Base-by-base conservation (phyloP, 768 basidiomycete genomes). In the Coprinopsis cinerea region DNA sequence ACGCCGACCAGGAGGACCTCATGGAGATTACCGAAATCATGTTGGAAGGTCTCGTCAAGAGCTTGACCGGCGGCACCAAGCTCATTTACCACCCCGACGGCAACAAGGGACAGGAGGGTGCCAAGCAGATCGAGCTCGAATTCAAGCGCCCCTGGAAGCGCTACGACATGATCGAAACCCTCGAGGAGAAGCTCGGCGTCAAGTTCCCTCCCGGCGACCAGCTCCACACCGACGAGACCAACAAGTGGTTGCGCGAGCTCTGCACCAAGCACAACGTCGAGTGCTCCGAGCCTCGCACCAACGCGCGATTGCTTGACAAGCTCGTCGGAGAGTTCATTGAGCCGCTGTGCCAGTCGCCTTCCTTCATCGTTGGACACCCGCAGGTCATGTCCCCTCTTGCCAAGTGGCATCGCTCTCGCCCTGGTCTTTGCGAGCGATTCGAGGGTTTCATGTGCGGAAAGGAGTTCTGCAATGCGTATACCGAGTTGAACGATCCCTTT, bases 371-470 rank as follows among this genome's bases (percentile, higher is more conserved):
- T 54, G 96, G 96, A 25, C 96, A 98, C 70, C 96, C 96, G 14
- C 94, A 98, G 73, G 92, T 98, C 57, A 99, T 99, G 96, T 97
- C 95, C 0, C 96, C 96, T 2, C 83, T 99, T 28, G 96, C 96
- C 67, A 99, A 99, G 74, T 91, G 88, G 81, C 94, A 98, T 67
- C 90, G 96, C 55, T 90, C 89, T n/a, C 83, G 91, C 35, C 91
- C 93, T 0, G 96, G 96, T 32, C 78, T 99, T 22, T 98, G 96
- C 68, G 96, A 99, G 67, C 92, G 96, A 15, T 99, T 99, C 72
- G 96, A 99, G 67, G 92, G 83, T 7, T 99, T 99, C 80, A 80
- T 99, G 78, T 95, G 92, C 47, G 92, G 92, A 52, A 94, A 96
- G 77, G 95, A 97, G 70, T 84, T 98, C 68, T 94, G 92, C 76